Base-by-base conservation (phyloP, 257 asterid genomes). In the Penstemon davidsonii region DNA sequence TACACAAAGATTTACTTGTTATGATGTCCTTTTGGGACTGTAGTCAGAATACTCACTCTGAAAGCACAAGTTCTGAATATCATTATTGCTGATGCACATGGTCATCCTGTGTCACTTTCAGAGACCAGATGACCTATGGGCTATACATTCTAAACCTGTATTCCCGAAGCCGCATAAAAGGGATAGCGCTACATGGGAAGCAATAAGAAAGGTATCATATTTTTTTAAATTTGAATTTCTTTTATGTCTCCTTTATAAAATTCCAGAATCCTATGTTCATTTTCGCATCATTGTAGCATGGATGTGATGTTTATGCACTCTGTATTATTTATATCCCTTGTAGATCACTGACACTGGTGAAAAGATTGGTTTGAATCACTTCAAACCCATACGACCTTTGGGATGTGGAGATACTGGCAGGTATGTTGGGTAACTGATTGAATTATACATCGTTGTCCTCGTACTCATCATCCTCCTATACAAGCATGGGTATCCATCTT, bases 361-460 rank as follows among this genome's bases (percentile, higher is more conserved):
- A 79, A 87, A 73, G 68, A 76, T 94, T 75, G 93, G 96, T 77
- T 87, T 94, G 79, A 73, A 84, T 73, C 95, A 94, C 84, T 89
- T 94, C 69, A 91, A 84, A 74, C 99, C 99, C 2, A 72, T 94
- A 71, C 82, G 96, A n/a, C 97, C 97, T 39, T 81, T 94, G 91
- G 99, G 99, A 66, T 83, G 95, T 83, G 99, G 99, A 75, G 99
- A 94, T 77, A 94, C 99, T 64, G 99, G 99, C 75, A 94, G 97
- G 99, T 88, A 80, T 5, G 55, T 58, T 19, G 33, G 33, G 33
- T 25, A 52, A 44, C 39, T 61, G 25, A 51, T 41, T 43, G 36
- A 55, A 36, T 51, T 52, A 66, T 39, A 54, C 44, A 25, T 2
- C 2, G 33, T 25, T 25, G 33, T 25, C 33, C 33, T 25, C 33